Evolutionary conservation across 306 rosid genomes (phyloP).

Genomic region (Malus sylvestris): DNA sequence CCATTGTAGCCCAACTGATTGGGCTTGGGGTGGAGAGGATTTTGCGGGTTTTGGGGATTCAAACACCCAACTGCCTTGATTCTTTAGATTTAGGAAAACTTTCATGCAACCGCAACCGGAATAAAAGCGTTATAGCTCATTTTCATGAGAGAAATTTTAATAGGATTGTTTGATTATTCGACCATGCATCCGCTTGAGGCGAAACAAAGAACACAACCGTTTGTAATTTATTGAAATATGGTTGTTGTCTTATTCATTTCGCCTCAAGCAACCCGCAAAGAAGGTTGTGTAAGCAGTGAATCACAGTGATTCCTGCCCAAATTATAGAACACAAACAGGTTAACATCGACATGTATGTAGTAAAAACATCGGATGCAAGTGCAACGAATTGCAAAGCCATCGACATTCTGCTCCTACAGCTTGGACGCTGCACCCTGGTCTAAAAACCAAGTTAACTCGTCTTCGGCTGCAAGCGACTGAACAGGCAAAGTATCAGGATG

Average conservation of each 20-base stretch:
- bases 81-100: too few species aligned
- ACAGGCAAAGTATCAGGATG: conserved; percentile 61
- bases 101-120: background rate
- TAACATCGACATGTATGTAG: background rate
- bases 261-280: too few species aligned
- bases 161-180: too few species aligned
- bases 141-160: background rate
- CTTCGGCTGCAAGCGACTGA: conserved; percentile 65
- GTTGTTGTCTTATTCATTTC: too few species aligned
- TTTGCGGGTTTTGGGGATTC: too few species aligned
- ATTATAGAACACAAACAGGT: background rate
- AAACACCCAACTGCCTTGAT: too few species aligned
- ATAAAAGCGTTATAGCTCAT: background rate
- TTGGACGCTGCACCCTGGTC: conserved; percentile 86
- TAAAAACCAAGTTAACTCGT: conserved; percentile 74
- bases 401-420: conserved; percentile 40
- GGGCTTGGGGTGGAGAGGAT: too few species aligned
- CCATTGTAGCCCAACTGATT: too few species aligned
- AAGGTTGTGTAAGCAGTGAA: background rate
- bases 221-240: too few species aligned
- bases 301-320: background rate
- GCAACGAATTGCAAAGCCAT: conserved; percentile 12
- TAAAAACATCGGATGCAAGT: background rate
- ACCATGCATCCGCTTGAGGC: too few species aligned
- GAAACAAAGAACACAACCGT: too few species aligned